Conservation (phyloP, 495 filamentous ascomycete genomes). For the Lasiosphaeriaceae sp. region DNA sequence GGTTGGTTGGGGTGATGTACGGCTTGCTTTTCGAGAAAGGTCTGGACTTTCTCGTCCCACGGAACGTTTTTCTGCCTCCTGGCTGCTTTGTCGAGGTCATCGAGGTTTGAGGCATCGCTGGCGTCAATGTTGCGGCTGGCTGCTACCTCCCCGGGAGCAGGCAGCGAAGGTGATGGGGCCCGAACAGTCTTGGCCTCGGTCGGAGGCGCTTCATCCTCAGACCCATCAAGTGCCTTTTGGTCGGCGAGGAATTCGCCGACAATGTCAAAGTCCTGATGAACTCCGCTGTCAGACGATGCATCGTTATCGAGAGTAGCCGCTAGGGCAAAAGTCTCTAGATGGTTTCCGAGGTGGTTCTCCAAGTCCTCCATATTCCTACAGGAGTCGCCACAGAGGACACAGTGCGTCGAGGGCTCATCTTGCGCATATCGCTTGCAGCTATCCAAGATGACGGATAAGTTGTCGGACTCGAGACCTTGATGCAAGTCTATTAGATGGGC, state of each 20-base stretch:
- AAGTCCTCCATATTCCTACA: neutral
- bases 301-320: slow-evolving; percentile 5
- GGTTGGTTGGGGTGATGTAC: neutral
- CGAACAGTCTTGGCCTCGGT: too few species aligned
- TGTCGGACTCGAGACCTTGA: neutral
- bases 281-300: neutral
- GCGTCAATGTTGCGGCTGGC: too few species aligned
- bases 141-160: too few species aligned
- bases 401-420: neutral
- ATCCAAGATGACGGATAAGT: too few species aligned
- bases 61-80: neutral
- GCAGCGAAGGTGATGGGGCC: too few species aligned
- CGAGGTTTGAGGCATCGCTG: too few species aligned
- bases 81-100: too few species aligned
- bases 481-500: neutral
- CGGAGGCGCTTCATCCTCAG: too few species aligned
- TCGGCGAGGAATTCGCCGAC: neutral
- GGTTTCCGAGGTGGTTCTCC: slow-evolving; percentile 12
- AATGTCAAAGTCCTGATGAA: neutral
- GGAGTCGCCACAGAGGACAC: neutral
- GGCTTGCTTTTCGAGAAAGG: slow-evolving; percentile 3
- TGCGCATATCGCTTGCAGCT: neutral
- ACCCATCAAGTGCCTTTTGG: neutral
- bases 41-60: neutral
- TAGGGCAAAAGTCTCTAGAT: slow-evolving; percentile 21